Conservation (phyloP, 257 asterid species). For the Pogostemon cablin region DNA sequence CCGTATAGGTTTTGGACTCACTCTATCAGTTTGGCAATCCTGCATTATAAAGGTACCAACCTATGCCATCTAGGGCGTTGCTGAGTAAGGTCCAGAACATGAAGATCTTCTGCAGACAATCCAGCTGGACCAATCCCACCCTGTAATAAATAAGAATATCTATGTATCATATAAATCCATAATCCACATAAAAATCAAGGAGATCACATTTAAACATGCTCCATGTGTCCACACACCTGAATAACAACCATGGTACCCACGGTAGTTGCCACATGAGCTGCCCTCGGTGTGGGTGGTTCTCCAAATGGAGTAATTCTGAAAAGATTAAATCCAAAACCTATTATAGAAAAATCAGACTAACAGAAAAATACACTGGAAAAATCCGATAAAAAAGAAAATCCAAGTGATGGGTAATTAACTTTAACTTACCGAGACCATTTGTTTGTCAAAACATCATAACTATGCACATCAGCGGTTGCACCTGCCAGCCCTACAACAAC, state of each 20-base stretch:
- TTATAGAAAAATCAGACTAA: constrained; percentile 26
- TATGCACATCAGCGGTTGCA: constrained; percentile 97
- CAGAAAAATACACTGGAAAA: constrained; percentile 25
- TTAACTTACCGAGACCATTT: constrained; percentile 89
- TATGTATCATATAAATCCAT: constrained; percentile 20
- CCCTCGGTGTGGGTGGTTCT: constrained; percentile 99
- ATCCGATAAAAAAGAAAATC: constrained; percentile 14
- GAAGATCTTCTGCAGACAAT: constrained; percentile 98
- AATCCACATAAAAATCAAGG: constrained; percentile 9
- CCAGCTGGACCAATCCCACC: constrained; percentile 99
- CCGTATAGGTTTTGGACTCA: too few species aligned
- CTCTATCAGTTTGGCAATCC: neutral
- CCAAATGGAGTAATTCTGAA: constrained; percentile 92
- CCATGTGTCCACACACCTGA: constrained; percentile 63
- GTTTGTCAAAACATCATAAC: constrained; percentile 85
- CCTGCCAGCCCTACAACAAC: constrained; percentile 89
- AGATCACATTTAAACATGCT: constrained; percentile 16
- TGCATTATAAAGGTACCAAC: constrained; percentile 44
- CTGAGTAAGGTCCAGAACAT: constrained; percentile 93
- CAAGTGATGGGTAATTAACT: neutral
- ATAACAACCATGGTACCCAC: constrained; percentile 99
- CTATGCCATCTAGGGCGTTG: constrained; percentile 99
- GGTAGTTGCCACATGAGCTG: constrained; percentile 99
- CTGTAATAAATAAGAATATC: constrained; percentile 47
- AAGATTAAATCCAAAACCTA: constrained; percentile 26